Base-by-base conservation (phyloP, 768 basidiomycete species). In the Neoboletus magnificus region DNA sequence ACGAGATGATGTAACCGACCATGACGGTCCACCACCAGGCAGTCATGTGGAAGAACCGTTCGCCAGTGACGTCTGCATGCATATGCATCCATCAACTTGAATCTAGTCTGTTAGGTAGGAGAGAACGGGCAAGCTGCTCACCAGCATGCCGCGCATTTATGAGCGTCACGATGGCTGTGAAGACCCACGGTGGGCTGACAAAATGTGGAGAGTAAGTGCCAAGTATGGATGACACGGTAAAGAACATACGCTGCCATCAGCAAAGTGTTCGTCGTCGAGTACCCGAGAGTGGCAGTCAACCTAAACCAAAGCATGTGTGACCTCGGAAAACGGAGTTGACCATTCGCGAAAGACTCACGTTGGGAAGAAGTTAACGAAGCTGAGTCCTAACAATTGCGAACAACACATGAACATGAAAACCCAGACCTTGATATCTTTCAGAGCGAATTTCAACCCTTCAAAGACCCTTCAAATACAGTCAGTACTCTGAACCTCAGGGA, bases 331-430 rank as follows among this genome's bases (percentile, higher is more conserved):
- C 10, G 20, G 7, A 22, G 20, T 35, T 42, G 2, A 29, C 36
- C 4, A 7, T 27, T 43, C 16, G 13, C n/a, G 4, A 37, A 25
- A 29, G 15, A 67, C 74, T 54, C 48, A 78, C 77, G 79, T 77
- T 20, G 78, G 78, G 69, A 79, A 87, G 71, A 86, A 87, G 59
- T 82, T 79, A 36, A 82, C 75, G 61, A 85, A 86, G 51, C 82
- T 82, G 57, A 84, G 66, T 1, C 84, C 84, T 1, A 85, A 67
- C 2, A 83, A 67, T 62, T 84, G 80, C 0, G 80, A 70, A 36
- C 76, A 77, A 4, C 70, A 74, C 77, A 84, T 81, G 18, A 85
- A 32, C 40, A 82, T 72, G 59, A 87, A 83, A 20, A 84, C 66
- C 5, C 61, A 62, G 4, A 84, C 79, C 65, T 82, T 79, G 1